Percentiles rank a stretch among this genome's conserved stretches.
These are phyloP conservation scores for Blepharisma japonicum DNA, from an alignment of 73 alveolate genomes.

Conservation along the genomic window DNA sequence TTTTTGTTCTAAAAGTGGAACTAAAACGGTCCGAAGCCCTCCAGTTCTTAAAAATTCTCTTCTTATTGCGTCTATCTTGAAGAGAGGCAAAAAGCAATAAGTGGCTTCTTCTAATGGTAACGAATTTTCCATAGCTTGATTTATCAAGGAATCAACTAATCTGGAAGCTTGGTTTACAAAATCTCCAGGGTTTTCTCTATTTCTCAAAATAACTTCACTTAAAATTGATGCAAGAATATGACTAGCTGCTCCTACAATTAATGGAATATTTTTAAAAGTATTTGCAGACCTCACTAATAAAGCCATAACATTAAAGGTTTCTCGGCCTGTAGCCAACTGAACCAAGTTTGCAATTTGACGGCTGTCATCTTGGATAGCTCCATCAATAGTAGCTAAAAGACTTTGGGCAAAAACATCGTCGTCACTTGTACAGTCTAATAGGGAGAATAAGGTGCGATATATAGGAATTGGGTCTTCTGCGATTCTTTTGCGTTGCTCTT, in stretches of 20 bases:
- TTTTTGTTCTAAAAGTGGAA: not conserved
- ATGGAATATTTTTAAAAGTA: not conserved
- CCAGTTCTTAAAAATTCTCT: conserved; percentile 20
- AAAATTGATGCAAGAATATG: not conserved
- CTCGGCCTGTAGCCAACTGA: not conserved
- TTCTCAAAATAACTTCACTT: not conserved
- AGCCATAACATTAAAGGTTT: not conserved
- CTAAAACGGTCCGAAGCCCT: not conserved
- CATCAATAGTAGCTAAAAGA: not conserved
- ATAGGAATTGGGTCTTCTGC: not conserved
- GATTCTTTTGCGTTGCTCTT: conserved; percentile 3
- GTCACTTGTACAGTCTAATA: not conserved
- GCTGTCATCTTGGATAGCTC: not conserved
- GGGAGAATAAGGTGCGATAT: not conserved
- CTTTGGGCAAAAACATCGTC: not conserved
- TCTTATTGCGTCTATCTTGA: not conserved
- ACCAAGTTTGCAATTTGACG: not conserved
- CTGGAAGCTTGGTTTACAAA: not conserved
- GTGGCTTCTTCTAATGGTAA: not conserved
- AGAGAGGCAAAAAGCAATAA: conserved; percentile 22
- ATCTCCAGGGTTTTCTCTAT: not conserved
- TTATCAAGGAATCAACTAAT: not conserved
- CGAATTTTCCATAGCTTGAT: not conserved
- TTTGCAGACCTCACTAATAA: not conserved
- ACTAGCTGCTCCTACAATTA: conserved; percentile 14